Evolutionary conservation across 129 eudicot species (phyloP), one percentile per base, ranked within the genome.

Genomic region (Calendula officinalis): DNA sequence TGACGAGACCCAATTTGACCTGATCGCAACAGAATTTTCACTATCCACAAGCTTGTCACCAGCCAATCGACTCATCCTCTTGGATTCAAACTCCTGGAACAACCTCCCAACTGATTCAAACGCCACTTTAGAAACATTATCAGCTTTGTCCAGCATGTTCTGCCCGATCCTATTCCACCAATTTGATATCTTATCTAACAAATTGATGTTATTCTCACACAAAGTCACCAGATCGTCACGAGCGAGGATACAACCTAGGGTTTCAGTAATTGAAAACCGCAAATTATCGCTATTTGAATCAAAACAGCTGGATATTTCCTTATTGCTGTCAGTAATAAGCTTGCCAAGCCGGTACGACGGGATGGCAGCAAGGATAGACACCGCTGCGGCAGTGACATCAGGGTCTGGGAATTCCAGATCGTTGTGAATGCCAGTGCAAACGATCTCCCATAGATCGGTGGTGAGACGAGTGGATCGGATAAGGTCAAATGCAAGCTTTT

Each of bases 381-480:
- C 85, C 3, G 96, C 98, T 5, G 98, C 98, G 3, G 98, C 91
- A 30, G 96, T 72, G 66, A 92, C 96, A 58, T 92, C 98, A 5
- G 98, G 96, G 59, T 92, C 98, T 4, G 98, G 98, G 42, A 92
- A 92, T 27, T 81, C 85, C 70, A 92, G 85, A 69, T 92, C 96
- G 73, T 58, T 80, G 42, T 80, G 84, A 11, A 92, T 85, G 14
- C 95, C 96, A 15, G 83, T 69, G 69, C 88, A 85, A 35, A 85
- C 96, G 35, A 75, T 83, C 60, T 92, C 98, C 98, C 98, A 92
- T 22, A 88, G 87, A 68, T 88, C 96, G 60, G 98, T 57, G 4
- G 98, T 92, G 69, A 92, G 85, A 17, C 96, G 96, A 68, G 98
- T 88, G 55, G 96, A 85, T 61, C 98, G 91, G 64, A 92, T 92